Conservation (phyloP, 2,329 filamentous ascomycete genomes). For the Fusarium veterinarium region DNA sequence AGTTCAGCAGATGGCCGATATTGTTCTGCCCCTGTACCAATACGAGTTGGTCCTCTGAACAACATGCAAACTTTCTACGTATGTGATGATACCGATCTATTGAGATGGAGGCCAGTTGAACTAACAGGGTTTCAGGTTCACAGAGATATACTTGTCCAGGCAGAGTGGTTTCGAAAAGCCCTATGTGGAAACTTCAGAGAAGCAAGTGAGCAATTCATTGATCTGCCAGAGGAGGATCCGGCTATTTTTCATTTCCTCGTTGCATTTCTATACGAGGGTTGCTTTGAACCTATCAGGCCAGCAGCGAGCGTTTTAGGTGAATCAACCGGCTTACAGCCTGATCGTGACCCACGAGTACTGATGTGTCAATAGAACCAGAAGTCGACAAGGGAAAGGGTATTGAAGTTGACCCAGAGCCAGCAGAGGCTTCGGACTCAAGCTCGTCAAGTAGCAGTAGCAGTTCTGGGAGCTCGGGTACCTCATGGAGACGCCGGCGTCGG, state of each 20-base stretch:
- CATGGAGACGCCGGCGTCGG: conserved; percentile 37
- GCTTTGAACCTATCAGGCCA: conserved; percentile 59
- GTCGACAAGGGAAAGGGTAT: conserved; percentile 58
- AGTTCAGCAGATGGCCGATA: conserved; percentile 62
- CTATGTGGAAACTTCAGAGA: conserved; percentile 61
- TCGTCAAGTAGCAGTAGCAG: conserved; percentile 43
- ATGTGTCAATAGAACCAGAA: conserved; percentile 30
- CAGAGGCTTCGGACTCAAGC: conserved; percentile 50
- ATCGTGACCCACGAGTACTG: conserved; percentile 1
- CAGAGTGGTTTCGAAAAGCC: conserved; percentile 62
- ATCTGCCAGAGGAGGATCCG: conserved; percentile 63
- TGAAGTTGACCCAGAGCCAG: conserved; percentile 36
- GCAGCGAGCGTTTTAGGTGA: conserved; percentile 54
- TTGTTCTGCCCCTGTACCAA: conserved; percentile 57
- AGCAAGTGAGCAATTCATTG: conserved; percentile 57
- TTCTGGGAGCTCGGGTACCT: conserved; percentile 33
- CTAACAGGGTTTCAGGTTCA: conserved; percentile 55
- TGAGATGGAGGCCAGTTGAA: background rate
- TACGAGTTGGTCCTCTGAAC: conserved; percentile 56
- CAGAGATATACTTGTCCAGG: conserved; percentile 57
- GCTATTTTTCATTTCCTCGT: conserved; percentile 63
- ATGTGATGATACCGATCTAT: background rate
- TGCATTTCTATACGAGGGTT: conserved; percentile 62
- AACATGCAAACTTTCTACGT: conserved; percentile 57
- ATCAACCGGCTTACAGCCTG: conserved; percentile 14